Base-by-base conservation (phyloP, 352 stramenopile species). In the Thalassiosira livingstoniorum region DNA sequence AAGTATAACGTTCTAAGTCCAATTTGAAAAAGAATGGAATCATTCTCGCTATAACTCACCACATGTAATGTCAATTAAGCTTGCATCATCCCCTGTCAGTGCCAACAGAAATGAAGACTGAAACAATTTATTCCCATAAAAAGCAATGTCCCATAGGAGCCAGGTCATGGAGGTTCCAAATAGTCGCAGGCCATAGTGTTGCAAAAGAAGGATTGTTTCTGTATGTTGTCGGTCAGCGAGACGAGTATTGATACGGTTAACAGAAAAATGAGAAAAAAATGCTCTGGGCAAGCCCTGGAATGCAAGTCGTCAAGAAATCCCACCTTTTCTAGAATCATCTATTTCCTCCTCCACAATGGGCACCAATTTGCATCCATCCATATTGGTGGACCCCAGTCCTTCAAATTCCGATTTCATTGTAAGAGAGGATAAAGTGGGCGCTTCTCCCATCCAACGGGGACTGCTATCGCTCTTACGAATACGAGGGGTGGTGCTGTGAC, bases 91-190 rank as follows among this genome's bases (percentile, higher is more conserved):
- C 10, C 87, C 87, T n/a, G 82, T 83, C 25, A 95, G 53, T 4
- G 78, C 87, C 42, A 90, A 35, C 21, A 95, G 62, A 75, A 95
- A 92, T 13, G 67, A 83, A 2, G 66, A 81, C 74, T 95, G 91
- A 75, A 95, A 95, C 1, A 94, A 62, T 66, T 94, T 94, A 63
- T 94, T 94, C 7, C 90, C 90, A 64, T 94, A 94, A 76, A 92
- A 94, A 21, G 87, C 87, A 55, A 94, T 75, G 65, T 94, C 90
- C 88, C 88, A 93, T 7, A 94, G 60, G 2, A 93, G 61, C 90
- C 90, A 94, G 10, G 86, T 71, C 1, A 83, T 43, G 27, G 79
- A 83, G 18, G 88, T 89, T 27, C 91, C 91, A 64, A 95, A 87
- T 7, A 95, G 69, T 58, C 91, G 65, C 4, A 86, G 68, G 54